These are phyloP conservation scores for Cladorrhinum samala DNA, from an alignment of 495 filamentous ascomycete species.

Conservation along the genomic window DNA sequence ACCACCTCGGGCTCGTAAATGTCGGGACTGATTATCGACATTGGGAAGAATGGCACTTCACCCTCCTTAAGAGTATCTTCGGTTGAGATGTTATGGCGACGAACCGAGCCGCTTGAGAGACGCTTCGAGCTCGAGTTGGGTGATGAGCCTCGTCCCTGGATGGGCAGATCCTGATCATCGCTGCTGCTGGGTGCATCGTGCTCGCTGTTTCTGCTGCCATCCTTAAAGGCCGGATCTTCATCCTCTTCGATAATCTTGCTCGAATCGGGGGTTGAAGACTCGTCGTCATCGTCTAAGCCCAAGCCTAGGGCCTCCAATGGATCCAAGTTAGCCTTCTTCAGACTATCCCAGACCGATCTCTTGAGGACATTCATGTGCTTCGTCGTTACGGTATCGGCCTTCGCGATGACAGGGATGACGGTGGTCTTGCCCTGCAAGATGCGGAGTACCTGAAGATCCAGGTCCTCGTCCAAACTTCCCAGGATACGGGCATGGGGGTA, in stretches of 20 bases:
- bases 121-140: constrained; percentile 37
- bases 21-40: constrained; percentile 93
- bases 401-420: constrained; percentile 91
- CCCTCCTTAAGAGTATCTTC: constrained; percentile 30
- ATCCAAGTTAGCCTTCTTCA: constrained; percentile 81
- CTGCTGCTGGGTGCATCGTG: constrained; percentile 12
- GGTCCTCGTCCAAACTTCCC: constrained; percentile 78
- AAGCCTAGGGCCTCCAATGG: constrained; percentile 80
- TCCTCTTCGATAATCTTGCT: constrained; percentile 57
- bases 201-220: constrained; percentile 21
- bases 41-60: constrained; percentile 60
- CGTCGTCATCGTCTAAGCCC: constrained; percentile 69
- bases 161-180: constrained; percentile 25
- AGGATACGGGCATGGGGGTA: constrained; percentile 40
- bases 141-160: constrained; percentile 27
- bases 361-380: constrained; percentile 92
- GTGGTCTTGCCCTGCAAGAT: constrained; percentile 91
- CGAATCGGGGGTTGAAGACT: constrained; percentile 46
- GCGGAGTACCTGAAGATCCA: constrained; percentile 85
- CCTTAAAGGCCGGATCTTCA: constrained; percentile 43
- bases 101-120: constrained; percentile 45
- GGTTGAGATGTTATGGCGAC: constrained; percentile 31
- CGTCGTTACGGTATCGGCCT: constrained; percentile 91
- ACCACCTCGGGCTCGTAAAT: constrained; percentile 71
- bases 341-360: constrained; percentile 79